A percentile compares a stretch with the other conserved stretches of the same genome.
Conservation (phyloP, 1,284 basidiomycete genomes). For the Kwoniella shivajii region DNA sequence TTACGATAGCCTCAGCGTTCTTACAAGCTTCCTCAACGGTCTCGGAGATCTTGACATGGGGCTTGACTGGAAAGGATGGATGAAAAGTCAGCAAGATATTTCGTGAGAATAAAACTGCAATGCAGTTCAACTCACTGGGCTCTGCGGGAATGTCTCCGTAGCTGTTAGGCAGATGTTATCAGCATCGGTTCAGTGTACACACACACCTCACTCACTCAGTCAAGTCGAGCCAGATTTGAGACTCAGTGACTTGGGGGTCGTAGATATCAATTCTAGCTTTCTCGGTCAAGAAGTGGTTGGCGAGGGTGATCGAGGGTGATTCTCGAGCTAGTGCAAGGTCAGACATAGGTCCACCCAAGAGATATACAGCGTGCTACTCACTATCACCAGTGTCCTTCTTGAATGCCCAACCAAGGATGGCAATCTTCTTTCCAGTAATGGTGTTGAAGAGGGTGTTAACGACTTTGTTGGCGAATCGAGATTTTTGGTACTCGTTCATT, state of each 20-base stretch:
- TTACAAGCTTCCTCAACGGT: slow-evolving; percentile 85
- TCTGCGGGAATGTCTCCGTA: slow-evolving; percentile 51
- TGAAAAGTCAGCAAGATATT: not conserved
- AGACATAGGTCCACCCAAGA: not conserved
- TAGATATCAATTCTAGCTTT: slow-evolving; percentile 83
- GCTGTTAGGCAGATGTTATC: slow-evolving; percentile 19
- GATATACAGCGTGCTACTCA: too few relatives aligned
- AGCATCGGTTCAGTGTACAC: not conserved
- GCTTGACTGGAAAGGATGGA: slow-evolving; percentile 66
- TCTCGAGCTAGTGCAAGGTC: slow-evolving; percentile 65
- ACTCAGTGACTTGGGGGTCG: slow-evolving; percentile 76
- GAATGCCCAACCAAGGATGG: slow-evolving; percentile 88
- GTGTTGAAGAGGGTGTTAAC: slow-evolving; percentile 98
- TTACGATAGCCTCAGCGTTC: slow-evolving; percentile 86
- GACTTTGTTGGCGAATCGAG: slow-evolving; percentile 81
- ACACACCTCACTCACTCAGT: slow-evolving; percentile 49
- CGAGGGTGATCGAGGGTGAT: slow-evolving; percentile 92
- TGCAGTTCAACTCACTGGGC: slow-evolving; percentile 38
- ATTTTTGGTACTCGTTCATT: slow-evolving; percentile 97
- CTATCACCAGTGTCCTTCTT: slow-evolving; percentile 95
- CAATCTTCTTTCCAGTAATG: slow-evolving; percentile 76
- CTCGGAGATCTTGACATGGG: slow-evolving; percentile 75
- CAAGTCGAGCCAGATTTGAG: slow-evolving; percentile 60
- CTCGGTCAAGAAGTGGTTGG: slow-evolving; percentile 90
- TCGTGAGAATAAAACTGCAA: not conserved